Evolutionary conservation across 2,329 filamentous ascomycete genomes (phyloP), one percentile per base, ranked within the genome.

Genomic region (Paramyrothecium roridum): DNA sequence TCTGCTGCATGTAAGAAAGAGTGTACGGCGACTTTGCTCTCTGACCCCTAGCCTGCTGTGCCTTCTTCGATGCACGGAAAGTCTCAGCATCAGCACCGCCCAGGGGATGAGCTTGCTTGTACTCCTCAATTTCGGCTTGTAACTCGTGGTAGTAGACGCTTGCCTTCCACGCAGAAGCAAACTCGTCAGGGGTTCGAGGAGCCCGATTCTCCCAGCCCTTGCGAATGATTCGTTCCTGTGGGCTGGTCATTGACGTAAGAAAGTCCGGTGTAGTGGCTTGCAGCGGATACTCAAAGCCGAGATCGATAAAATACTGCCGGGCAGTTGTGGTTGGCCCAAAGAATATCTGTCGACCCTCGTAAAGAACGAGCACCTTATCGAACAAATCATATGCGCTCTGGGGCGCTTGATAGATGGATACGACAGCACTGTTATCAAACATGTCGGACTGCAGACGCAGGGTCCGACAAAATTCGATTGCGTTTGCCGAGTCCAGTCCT

Each of bases 341-440:
- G 70, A 80, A 89, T 53, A 87, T 83, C 62, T 87, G 85, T 53
- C 81, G 80, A 6, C 86, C 86, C 59, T 87, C 82, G 63, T 88
- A 86, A 2, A 89, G 76, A 1, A 89, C 75, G 3, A 86, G 72
- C 0, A 84, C 85, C 66, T 88, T 88, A 70, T 89, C 85, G 60
- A 89, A 88, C 2, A 83, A 66, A 59, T 84, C 80, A 61, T 83
- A 84, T 3, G 80, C 79, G 16, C 74, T 68, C 57, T 84, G 79
- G 22, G 79, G 79, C 2, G 85, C 85, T 64, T 88, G 85, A 53
- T 88, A 88, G 1, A 88, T 54, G 1, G 63, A 60, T 17, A 65
- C 61, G 6, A 59, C 55, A 0, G 59, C 54, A 1, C 56, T 61
- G 23, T 50, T 58, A 1, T 58, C 59, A 47, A 52, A 55, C 12